phyloP scores from a whole-genome alignment of 208 protist genomes.

The Acanthamoeba royreba region DNA sequence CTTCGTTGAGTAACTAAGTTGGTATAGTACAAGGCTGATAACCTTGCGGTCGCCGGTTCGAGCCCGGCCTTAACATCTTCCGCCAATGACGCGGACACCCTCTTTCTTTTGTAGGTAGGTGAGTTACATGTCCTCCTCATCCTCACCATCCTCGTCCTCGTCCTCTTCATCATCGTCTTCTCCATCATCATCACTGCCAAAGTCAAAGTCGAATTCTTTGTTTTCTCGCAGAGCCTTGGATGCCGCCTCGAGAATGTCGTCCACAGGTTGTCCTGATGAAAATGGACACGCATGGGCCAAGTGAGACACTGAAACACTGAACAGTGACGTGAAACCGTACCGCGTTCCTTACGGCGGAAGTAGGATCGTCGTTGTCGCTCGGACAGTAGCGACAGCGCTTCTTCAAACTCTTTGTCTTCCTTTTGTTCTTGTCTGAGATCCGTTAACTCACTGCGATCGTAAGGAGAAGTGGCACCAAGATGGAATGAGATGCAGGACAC shows the following conservation, averaged over 20 bases:
- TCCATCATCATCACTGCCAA: constrained; percentile 31
- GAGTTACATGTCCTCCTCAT: constrained; percentile 12
- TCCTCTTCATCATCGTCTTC: constrained; percentile 4
- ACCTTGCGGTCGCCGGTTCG: neutral
- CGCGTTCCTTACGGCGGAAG: constrained; percentile 58
- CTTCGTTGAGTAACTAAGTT: neutral
- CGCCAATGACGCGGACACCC: neutral
- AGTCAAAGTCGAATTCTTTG: neutral
- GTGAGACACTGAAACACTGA: neutral
- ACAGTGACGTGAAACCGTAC: neutral
- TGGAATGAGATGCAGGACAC: neutral
- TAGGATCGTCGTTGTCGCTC: constrained; percentile 75
- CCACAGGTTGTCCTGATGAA: constrained; percentile 11
- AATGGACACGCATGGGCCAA: neutral
- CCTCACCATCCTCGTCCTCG: neutral
- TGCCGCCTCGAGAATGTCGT: constrained; percentile 57
- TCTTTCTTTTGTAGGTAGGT: no score
- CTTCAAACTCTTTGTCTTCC: constrained; percentile 47
- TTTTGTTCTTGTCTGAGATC: constrained; percentile 27
- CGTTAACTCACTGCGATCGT: constrained; percentile 18
- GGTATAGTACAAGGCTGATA: neutral
- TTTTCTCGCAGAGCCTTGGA: constrained; percentile 44
- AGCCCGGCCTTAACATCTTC: neutral
- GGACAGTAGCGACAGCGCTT: constrained; percentile 55
- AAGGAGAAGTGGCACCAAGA: neutral